A percentile compares a stretch with the other conserved stretches of the same genome.
These are phyloP conservation scores for Trypanosomatidae sp. DNA, from an alignment of 208 protist species.

Conservation along the genomic window DNA sequence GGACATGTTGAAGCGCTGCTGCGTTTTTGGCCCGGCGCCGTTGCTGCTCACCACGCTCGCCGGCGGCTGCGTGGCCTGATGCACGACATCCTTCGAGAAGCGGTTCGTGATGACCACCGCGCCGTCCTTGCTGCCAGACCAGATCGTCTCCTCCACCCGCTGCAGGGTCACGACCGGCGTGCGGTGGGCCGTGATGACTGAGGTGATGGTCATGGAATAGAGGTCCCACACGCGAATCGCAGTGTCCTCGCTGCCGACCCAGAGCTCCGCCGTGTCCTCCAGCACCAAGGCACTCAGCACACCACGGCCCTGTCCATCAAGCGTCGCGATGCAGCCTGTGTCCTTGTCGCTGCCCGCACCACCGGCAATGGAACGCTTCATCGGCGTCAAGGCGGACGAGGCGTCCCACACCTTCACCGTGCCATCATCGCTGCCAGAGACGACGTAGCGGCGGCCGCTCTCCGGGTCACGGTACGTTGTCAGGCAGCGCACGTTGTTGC, in stretches of 20 bases:
- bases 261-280: slow-evolving; percentile 53
- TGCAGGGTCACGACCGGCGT: slow-evolving; percentile 53
- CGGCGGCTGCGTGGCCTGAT: slow-evolving; percentile 37
- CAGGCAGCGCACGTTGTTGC: slow-evolving; percentile 59
- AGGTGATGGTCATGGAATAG: slow-evolving; percentile 31
- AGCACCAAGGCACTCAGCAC: slow-evolving; percentile 38
- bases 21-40: too few relatives aligned
- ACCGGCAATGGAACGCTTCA: too few relatives aligned
- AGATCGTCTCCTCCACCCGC: slow-evolving; percentile 57
- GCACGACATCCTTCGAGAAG: slow-evolving; percentile 39
- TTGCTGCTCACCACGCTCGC: too few relatives aligned
- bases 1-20: slow-evolving; percentile 28
- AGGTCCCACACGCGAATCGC: slow-evolving; percentile 63
- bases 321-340: slow-evolving; percentile 46
- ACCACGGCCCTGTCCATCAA: slow-evolving; percentile 34
- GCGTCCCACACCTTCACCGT: slow-evolving; percentile 68
- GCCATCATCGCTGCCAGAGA: slow-evolving; percentile 65
- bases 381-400: too few relatives aligned
- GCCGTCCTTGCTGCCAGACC: slow-evolving; percentile 71
- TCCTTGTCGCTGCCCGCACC: slow-evolving; percentile 26
- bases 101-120: slow-evolving; percentile 51
- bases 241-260: slow-evolving; percentile 61
- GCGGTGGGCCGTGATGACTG: slow-evolving; percentile 40
- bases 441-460: slow-evolving; percentile 34
- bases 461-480: slow-evolving; percentile 34